Percentiles rank a stretch among this genome's conserved stretches.
Conservation (phyloP, 164 flowering plant genomes). For the Akebia trifoliata region DNA sequence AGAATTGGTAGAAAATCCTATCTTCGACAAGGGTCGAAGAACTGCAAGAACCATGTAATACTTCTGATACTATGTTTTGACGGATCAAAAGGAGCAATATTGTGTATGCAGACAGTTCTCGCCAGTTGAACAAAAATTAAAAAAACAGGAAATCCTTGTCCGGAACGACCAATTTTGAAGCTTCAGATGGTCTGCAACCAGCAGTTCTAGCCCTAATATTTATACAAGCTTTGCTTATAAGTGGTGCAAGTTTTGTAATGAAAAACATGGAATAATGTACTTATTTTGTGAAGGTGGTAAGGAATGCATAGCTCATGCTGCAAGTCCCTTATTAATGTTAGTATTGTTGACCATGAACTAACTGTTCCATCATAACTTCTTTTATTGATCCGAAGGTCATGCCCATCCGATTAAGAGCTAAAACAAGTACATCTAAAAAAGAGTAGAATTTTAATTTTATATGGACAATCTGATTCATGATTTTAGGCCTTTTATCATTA, state of each 20-base stretch:
- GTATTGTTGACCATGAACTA: too few relatives aligned
- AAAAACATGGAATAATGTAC: not conserved
- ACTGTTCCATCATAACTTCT: too few relatives aligned
- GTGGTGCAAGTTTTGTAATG: constrained; percentile 10
- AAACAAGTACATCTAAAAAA: too few relatives aligned
- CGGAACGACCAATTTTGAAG: constrained; percentile 6
- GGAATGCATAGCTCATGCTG: not conserved
- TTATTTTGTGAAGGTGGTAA: constrained; percentile 1
- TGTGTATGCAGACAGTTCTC: constrained; percentile 2
- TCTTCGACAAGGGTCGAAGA: constrained; percentile 38
- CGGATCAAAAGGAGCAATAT: not conserved
- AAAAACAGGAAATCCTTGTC: not conserved
- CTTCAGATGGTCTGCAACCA: not conserved
- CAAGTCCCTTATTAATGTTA: too few relatives aligned
- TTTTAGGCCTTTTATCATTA: too few relatives aligned
- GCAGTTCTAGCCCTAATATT: not conserved
- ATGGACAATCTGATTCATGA: too few relatives aligned
- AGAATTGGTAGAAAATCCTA: constrained; percentile 59
- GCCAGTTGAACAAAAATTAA: not conserved
- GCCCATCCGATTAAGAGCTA: too few relatives aligned
- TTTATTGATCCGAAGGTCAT: too few relatives aligned
- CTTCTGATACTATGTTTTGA: not conserved
- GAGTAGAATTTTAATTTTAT: too few relatives aligned
- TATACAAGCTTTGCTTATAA: constrained; percentile 7
- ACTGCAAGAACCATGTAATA: constrained; percentile 18